Evolutionary conservation across 1,139 yeast species (phyloP).

Genomic region (Candida sp.): DNA sequence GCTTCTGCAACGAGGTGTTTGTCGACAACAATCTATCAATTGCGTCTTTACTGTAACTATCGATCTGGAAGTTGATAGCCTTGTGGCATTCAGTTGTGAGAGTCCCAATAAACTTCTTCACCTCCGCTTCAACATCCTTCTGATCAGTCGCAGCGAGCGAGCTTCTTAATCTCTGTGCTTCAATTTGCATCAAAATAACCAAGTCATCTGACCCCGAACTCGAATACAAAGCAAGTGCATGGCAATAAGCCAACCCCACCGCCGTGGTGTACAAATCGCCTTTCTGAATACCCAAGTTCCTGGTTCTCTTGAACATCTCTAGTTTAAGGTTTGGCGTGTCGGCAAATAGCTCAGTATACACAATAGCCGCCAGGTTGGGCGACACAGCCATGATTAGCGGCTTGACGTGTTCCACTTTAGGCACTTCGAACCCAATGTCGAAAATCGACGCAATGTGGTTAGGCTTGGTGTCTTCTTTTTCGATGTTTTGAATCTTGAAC

Average conservation of each 20-base stretch:
- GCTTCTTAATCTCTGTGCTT: slow-evolving; percentile 34
- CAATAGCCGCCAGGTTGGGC: slow-evolving; percentile 61
- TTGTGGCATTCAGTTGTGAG: slow-evolving; percentile 68
- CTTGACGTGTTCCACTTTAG: slow-evolving; percentile 23
- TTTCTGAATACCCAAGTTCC: slow-evolving; percentile 22
- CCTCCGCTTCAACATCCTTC: slow-evolving; percentile 21
- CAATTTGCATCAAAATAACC: slow-evolving; percentile 55
- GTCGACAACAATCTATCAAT: slow-evolving; percentile 71
- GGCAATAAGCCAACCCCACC: slow-evolving; percentile 66
- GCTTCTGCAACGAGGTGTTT: slow-evolving; percentile 67
- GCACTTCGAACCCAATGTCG: slow-evolving; percentile 63
- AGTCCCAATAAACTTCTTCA: slow-evolving; percentile 43
- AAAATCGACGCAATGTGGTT: slow-evolving; percentile 45
- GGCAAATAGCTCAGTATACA: slow-evolving; percentile 29
- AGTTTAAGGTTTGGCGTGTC: slow-evolving; percentile 26
- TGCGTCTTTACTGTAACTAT: slow-evolving; percentile 62
- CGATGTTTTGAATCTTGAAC: slow-evolving; percentile 25
- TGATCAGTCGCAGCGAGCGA: slow-evolving; percentile 44
- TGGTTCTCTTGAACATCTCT: slow-evolving; percentile 29
- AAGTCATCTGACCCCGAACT: slow-evolving; percentile 71
- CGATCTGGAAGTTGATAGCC: slow-evolving; percentile 71
- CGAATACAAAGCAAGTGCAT: slow-evolving; percentile 70
- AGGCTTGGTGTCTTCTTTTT: slow-evolving; percentile 24
- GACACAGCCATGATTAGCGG: slow-evolving; percentile 54
- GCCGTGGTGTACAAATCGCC: slow-evolving; percentile 47